phyloP scores from a whole-genome alignment of 192 early-diverging fungal genomes.

The Funneliformis geosporum region DNA sequence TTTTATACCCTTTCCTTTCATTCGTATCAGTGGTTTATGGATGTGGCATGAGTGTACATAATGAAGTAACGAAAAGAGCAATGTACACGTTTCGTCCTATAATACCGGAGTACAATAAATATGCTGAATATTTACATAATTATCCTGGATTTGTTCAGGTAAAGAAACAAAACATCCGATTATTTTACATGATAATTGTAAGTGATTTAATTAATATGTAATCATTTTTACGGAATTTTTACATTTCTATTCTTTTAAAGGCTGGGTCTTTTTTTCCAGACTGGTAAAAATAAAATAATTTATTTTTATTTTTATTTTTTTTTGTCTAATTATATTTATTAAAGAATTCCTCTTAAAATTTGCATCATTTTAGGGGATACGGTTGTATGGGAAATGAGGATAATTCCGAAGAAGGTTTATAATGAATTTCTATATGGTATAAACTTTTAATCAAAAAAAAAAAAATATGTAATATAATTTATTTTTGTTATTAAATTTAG shows the following conservation, averaged over 20 bases:
- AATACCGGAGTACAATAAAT: no score
- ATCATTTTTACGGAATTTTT: background rate
- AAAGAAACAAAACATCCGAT: background rate
- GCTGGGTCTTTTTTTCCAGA: constrained; percentile 68
- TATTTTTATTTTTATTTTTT: background rate
- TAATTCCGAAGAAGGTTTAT: constrained; percentile 48
- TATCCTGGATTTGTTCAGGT: background rate
- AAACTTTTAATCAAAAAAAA: constrained; percentile 1
- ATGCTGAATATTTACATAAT: background rate
- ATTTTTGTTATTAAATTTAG: constrained; percentile 38
- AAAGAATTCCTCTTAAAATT: background rate
- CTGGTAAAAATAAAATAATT: no score
- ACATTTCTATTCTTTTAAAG: background rate
- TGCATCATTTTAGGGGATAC: constrained; percentile 64
- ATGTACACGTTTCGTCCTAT: background rate
- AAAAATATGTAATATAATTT: background rate
- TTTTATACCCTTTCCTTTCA: background rate
- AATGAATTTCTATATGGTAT: background rate
- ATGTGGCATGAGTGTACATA: background rate
- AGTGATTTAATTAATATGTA: no score
- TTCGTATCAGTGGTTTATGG: background rate
- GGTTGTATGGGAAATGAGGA: constrained; percentile 47
- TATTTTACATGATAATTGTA: background rate
- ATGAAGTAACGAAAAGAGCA: background rate
- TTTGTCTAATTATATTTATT: background rate